These are phyloP conservation scores for Aureobasidium mangrovei DNA, from an alignment of 2,329 filamentous ascomycete species.

Conservation along the genomic window DNA sequence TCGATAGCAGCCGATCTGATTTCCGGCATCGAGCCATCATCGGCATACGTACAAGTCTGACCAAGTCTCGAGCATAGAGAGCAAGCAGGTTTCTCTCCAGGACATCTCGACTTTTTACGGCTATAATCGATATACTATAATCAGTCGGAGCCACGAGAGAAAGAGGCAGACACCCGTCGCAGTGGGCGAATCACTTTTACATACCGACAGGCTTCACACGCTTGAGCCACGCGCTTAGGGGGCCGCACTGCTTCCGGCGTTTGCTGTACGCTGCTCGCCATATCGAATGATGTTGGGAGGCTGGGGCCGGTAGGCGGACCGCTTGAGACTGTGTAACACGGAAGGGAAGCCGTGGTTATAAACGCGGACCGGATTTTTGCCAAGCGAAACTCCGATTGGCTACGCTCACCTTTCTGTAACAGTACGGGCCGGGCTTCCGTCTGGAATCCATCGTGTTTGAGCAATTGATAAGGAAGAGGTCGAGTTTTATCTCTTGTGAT, in stretches of 20 bases:
- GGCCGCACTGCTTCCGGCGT: conserved; percentile 5
- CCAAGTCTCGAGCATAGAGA: conserved; percentile 2
- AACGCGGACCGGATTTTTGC: no score
- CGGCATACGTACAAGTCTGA: conserved; percentile 9
- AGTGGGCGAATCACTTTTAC: background rate
- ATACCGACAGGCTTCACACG: conserved; percentile 10
- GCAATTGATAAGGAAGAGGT: background rate
- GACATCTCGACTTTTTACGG: conserved; percentile 13
- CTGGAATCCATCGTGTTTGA: background rate
- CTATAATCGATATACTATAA: background rate
- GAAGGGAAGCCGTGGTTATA: no score
- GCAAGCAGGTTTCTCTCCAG: conserved; percentile 12
- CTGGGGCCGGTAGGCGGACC: background rate
- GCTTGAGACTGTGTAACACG: no score
- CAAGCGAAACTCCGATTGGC: no score
- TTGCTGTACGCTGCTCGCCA: conserved; percentile 8
- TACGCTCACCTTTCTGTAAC: no score
- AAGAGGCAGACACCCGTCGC: background rate
- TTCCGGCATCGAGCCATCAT: conserved; percentile 6
- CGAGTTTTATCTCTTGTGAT: background rate
- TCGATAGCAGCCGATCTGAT: conserved; percentile 1
- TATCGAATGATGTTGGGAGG: conserved; percentile 10
- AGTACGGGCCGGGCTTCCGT: background rate
- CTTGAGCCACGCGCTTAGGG: conserved; percentile 9
- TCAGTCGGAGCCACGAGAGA: background rate